These are phyloP conservation scores for Epichloe aotearoae DNA, from an alignment of 2,329 filamentous ascomycete genomes.

Conservation along the genomic window DNA sequence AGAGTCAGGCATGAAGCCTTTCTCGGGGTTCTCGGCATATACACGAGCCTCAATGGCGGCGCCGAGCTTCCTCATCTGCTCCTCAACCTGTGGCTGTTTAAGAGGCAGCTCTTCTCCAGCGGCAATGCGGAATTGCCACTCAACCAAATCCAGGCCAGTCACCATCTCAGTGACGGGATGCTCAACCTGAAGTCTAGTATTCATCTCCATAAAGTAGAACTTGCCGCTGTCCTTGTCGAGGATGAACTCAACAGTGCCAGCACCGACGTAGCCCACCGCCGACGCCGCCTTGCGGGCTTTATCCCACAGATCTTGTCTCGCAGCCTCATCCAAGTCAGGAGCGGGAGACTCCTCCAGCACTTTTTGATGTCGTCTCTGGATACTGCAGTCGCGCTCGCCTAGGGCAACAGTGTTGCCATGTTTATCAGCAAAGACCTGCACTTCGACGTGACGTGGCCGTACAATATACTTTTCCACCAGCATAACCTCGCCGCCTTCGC, in stretches of 20 bases:
- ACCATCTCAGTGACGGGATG: slow-evolving; percentile 77
- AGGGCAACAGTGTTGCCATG: slow-evolving; percentile 69
- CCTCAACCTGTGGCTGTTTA: slow-evolving; percentile 53
- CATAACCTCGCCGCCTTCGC: slow-evolving; percentile 66
- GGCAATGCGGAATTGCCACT: slow-evolving; percentile 82
- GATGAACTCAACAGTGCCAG: slow-evolving; percentile 83
- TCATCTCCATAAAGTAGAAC: slow-evolving; percentile 77
- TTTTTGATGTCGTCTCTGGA: slow-evolving; percentile 82
- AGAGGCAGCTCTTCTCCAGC: slow-evolving; percentile 44
- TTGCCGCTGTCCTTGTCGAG: slow-evolving; percentile 69
- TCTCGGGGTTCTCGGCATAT: slow-evolving; percentile 88
- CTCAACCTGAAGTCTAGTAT: slow-evolving; percentile 87
- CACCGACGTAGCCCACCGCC: slow-evolving; percentile 77
- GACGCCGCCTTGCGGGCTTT: slow-evolving; percentile 52
- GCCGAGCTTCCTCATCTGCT: slow-evolving; percentile 58
- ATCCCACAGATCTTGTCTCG: slow-evolving; percentile 49
- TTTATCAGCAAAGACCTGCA: slow-evolving; percentile 80
- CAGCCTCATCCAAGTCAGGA: slow-evolving; percentile 47
- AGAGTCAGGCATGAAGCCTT: slow-evolving; percentile 87
- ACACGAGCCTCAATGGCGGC: slow-evolving; percentile 93
- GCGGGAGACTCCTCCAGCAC: slow-evolving; percentile 82
- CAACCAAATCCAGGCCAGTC: slow-evolving; percentile 63
- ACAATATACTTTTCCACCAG: slow-evolving; percentile 76
- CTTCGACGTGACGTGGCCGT: slow-evolving; percentile 72
- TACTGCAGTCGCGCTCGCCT: slow-evolving; percentile 77